Evolutionary conservation across 1,284 basidiomycete species (phyloP).

Genomic region (Moniliella sp.): DNA sequence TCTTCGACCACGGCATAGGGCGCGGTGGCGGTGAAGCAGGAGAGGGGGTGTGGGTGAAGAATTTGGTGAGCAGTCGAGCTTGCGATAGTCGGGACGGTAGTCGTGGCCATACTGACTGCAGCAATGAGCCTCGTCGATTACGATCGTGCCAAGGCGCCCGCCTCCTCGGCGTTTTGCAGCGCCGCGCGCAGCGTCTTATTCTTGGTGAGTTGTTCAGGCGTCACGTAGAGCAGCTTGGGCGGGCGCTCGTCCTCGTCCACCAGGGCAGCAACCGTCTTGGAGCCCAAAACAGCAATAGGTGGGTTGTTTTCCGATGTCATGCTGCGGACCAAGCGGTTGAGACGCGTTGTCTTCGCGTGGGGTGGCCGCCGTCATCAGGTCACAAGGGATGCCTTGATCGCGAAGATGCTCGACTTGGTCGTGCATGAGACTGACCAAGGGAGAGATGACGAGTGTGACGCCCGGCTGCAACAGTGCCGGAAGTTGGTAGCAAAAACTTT

Average conservation of each 20-base stretch:
- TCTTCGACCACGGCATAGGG: conserved; percentile 53
- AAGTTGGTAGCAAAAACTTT: conserved; percentile 69
- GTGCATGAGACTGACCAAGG: conserved; percentile 35
- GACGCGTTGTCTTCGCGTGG: conserved; percentile 10
- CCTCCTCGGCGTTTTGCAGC: conserved; percentile 1
- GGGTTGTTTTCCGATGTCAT: too few species aligned
- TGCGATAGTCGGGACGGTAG: conserved; percentile 47
- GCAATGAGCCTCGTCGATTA: conserved; percentile 52
- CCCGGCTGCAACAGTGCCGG: conserved; percentile 60
- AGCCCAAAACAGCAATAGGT: too few species aligned
- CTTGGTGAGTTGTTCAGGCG: conserved; percentile 47
- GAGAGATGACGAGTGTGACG: conserved; percentile 59
- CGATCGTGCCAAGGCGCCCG: conserved; percentile 45
- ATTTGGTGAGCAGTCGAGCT: conserved; percentile 30
- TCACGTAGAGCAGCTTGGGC: conserved; percentile 29
- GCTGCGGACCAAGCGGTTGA: too few species aligned
- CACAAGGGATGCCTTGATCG: conserved; percentile 12
- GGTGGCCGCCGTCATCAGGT: conserved; percentile 13
- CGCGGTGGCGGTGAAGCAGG: conserved; percentile 19
- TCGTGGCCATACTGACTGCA: conserved; percentile 8
- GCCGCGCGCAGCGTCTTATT: conserved; percentile 45
- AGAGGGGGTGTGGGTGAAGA: conserved; percentile 37
- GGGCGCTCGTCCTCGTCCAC: too few species aligned
- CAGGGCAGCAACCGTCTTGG: too few species aligned
- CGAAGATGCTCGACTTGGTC: conserved; percentile 28